Evolutionary conservation across 2,329 filamentous ascomycete genomes (phyloP).

Genomic region (Ophiostoma sp.): DNA sequence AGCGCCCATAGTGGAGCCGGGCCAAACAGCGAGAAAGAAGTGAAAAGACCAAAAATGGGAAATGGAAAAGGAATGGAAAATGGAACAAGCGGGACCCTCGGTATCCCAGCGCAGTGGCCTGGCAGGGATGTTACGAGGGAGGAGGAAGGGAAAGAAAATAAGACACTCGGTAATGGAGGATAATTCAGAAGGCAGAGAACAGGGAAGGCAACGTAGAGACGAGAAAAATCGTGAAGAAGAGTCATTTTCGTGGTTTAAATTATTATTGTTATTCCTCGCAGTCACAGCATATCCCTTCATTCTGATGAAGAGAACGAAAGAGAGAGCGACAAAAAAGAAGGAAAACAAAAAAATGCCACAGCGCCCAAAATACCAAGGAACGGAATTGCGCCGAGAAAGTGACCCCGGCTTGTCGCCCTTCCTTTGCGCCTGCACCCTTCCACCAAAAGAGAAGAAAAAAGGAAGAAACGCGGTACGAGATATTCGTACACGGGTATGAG

Average conservation of each 20-base stretch:
- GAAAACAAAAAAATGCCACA: background rate
- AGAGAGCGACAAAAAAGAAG: background rate
- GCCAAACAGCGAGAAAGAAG: constrained; percentile 1
- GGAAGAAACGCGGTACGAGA: constrained; percentile 5
- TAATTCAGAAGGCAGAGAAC: background rate
- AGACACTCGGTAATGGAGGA: background rate
- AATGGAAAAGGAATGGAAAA: constrained; percentile 18
- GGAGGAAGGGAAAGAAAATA: background rate
- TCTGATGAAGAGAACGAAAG: background rate
- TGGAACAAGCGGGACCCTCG: constrained; percentile 21
- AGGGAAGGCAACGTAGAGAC: background rate
- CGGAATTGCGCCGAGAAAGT: constrained; percentile 20
- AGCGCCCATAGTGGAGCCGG: constrained; percentile 21
- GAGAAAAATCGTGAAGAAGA: background rate
- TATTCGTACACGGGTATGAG: background rate
- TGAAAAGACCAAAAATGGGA: background rate
- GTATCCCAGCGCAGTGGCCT: constrained; percentile 2
- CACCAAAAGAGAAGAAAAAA: background rate
- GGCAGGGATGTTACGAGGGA: background rate
- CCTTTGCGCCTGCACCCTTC: background rate
- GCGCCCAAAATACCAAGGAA: background rate
- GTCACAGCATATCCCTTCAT: background rate
- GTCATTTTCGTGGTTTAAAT: background rate
- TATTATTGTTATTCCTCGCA: background rate
- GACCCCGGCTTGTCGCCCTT: background rate